Evolutionary conservation across 306 rosid genomes (phyloP).

Genomic region (Pterocarpus santalinus): DNA sequence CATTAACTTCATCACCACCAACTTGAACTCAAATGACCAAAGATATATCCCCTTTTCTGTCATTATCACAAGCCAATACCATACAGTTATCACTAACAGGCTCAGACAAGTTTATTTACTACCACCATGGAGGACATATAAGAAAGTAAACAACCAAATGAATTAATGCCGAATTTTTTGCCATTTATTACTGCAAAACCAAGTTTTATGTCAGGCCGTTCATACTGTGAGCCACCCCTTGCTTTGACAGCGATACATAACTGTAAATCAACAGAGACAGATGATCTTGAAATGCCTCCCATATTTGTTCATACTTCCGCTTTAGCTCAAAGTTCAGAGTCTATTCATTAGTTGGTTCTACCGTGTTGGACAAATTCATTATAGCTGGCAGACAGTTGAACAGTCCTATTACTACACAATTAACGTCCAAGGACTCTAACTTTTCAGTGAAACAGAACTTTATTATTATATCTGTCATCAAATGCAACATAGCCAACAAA

Average conservation of each 20-base stretch:
- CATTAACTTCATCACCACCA: conserved; percentile 23
- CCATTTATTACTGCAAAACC: conserved; percentile 7
- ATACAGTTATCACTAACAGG: conserved; percentile 5
- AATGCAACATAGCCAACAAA: conserved; percentile 28
- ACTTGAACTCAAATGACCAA: conserved; percentile 4
- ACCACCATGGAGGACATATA: conserved; percentile 19
- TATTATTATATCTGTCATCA: background rate
- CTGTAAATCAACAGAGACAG: conserved; percentile 19
- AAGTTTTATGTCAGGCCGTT: background rate
- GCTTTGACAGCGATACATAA: background rate
- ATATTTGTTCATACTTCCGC: conserved; percentile 12
- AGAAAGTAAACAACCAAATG: conserved; percentile 30
- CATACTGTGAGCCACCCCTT: conserved; percentile 1
- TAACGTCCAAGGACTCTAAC: conserved; percentile 30
- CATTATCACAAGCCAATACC: conserved; percentile 34
- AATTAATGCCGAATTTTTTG: conserved; percentile 25
- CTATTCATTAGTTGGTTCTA: conserved; percentile 8
- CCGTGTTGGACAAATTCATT: conserved; percentile 4
- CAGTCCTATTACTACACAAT: background rate
- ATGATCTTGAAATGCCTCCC: conserved; percentile 23
- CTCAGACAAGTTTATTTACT: conserved; percentile 3
- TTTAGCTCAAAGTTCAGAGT: background rate
- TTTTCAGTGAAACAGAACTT: conserved; percentile 3
- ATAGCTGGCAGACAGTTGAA: conserved; percentile 17
- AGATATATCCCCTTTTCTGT: background rate